Conservation (phyloP, 78 protist species). For the Speleostelium caveatum region DNA sequence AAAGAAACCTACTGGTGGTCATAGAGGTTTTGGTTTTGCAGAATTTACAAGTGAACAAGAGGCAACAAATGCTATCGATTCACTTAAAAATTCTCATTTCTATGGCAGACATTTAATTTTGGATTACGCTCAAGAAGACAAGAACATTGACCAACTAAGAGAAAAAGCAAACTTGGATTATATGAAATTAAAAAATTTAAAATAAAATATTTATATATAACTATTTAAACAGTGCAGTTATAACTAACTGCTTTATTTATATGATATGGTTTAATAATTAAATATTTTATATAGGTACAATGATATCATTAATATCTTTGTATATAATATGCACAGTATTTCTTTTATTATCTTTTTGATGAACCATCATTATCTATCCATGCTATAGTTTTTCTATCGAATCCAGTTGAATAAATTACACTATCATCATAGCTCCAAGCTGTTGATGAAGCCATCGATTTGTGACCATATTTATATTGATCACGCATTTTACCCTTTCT, state of each 20-base stretch:
- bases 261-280: neutral
- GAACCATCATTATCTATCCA: conserved; percentile 1
- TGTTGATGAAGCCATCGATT: conserved; percentile 49
- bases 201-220: neutral
- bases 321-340: neutral
- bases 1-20: conserved; percentile 87
- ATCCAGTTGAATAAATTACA: conserved; percentile 52
- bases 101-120: conserved; percentile 92
- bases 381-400: conserved; percentile 43
- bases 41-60: conserved; percentile 95
- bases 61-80: conserved; percentile 91
- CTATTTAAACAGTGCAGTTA: neutral
- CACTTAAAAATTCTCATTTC: conserved; percentile 93
- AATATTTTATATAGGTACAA: neutral
- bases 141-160: conserved; percentile 58
- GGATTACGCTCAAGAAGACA: conserved; percentile 67
- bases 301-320: neutral
- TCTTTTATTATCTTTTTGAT: neutral
- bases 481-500: conserved; percentile 72
- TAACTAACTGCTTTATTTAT: neutral
- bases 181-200: conserved; percentile 14
- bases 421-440: conserved; percentile 66
- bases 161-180: conserved; percentile 49
- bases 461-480: conserved; percentile 76
- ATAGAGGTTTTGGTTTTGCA: conserved; percentile 98